phyloP scores from a whole-genome alignment of 1,139 yeast species.

The Magnusiomyces magnusii region DNA sequence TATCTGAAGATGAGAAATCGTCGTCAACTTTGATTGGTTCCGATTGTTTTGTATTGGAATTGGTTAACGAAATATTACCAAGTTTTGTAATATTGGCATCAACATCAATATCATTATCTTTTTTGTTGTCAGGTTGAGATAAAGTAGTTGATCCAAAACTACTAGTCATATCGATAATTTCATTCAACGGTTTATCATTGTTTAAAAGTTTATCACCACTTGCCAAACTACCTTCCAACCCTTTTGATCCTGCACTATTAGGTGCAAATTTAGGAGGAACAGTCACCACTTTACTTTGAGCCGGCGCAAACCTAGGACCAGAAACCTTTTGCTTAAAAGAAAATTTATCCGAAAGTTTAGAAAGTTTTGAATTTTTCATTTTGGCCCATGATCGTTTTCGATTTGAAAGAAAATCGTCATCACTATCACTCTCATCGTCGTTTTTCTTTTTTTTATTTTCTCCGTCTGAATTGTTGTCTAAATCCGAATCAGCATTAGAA shows the following conservation, averaged over 20 bases:
- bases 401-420: background rate
- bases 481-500: background rate
- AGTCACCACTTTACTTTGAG: background rate
- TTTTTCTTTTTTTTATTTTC: background rate
- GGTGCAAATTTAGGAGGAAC: background rate
- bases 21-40: background rate
- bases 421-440: background rate
- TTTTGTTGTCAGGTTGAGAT: background rate
- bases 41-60: too few species aligned
- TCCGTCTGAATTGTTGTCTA: background rate
- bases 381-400: background rate
- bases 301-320: background rate
- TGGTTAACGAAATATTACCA: too few species aligned
- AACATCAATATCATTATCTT: background rate
- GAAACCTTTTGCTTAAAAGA: background rate
- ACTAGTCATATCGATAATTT: background rate
- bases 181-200: too few species aligned
- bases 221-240: too few species aligned
- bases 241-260: too few species aligned
- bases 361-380: too few species aligned
- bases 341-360: too few species aligned
- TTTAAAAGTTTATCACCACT: too few species aligned
- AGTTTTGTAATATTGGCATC: background rate
- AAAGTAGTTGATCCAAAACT: background rate
- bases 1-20: background rate